phyloP scores from a whole-genome alignment of 2,329 filamentous ascomycete species.

The Pezicula radicicola region DNA sequence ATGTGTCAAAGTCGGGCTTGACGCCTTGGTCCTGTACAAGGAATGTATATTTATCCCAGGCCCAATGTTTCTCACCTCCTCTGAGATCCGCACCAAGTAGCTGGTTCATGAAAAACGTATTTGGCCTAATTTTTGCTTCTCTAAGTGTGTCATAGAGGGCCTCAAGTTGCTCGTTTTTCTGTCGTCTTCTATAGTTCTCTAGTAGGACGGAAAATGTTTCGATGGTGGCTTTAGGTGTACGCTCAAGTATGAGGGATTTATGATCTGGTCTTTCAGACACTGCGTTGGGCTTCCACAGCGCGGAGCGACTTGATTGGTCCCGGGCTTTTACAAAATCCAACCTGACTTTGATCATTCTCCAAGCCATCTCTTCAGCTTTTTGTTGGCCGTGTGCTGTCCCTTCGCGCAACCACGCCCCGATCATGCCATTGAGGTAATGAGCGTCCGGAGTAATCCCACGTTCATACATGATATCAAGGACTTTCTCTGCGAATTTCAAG shows the following conservation, averaged over 20 bases:
- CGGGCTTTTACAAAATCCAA: conserved; percentile 58
- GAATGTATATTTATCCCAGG: conserved; percentile 21
- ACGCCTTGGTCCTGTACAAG: conserved; percentile 15
- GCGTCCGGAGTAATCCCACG: conserved; percentile 65
- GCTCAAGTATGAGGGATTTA: conserved; percentile 33
- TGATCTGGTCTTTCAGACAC: conserved; percentile 10
- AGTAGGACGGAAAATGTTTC: conserved; percentile 78
- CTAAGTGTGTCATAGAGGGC: conserved; percentile 61
- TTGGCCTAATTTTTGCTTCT: conserved; percentile 61
- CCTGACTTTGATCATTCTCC: conserved; percentile 72
- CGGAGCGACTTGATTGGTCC: conserved; percentile 11
- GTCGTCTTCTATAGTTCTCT: conserved; percentile 65
- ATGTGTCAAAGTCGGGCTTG: conserved; percentile 26
- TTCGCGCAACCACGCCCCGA: conserved; percentile 73
- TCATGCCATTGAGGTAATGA: conserved; percentile 77
- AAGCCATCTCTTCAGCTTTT: conserved; percentile 66
- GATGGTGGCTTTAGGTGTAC: conserved; percentile 60
- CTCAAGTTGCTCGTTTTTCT: conserved; percentile 54
- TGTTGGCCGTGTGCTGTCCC: conserved; percentile 50
- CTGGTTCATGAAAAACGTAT: conserved; percentile 78
- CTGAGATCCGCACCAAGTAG: conserved; percentile 49
- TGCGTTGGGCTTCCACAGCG: conserved; percentile 9
- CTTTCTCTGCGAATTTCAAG: conserved; percentile 66
- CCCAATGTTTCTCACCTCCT: conserved; percentile 14
- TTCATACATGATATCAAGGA: conserved; percentile 72